Base-by-base conservation (phyloP, 805 yeast species). In the Yamadazyma tumulicola region DNA sequence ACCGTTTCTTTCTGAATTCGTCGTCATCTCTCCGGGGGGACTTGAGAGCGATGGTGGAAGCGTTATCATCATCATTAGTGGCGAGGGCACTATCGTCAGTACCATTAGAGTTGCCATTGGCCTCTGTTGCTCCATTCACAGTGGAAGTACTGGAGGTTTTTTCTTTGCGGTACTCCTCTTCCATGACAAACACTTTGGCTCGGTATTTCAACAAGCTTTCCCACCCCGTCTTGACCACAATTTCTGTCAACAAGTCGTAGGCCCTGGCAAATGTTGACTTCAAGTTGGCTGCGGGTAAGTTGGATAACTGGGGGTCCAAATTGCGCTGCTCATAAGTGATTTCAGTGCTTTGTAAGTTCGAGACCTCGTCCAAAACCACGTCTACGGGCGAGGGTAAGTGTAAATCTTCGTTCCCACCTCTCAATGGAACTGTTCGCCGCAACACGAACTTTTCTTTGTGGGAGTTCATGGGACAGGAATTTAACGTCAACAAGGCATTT, bases 381-480 rank as follows among this genome's bases (percentile, higher is more conserved):
- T 84, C 93, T 20, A 72, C 64, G 3, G 95, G 93, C 26, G 81
- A 64, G 0, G 95, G 94, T 26, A 85, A 64, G 57, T 85, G 94
- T 46, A 85, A 58, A 38, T 71, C 74, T 3, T 75, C 77, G 13
- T 66, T 52, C 12, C 68, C 67, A 11, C 60, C 58, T 17, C 60
- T 57, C 14, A 79, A 72, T 18, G 76, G 73, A 8, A 75, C 74
- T 4, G 80, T 70, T 48, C 93, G 65, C 51, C 73, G 76, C 47
- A 82, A 67, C 15, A 70, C 65, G 52, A 67, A 83, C 42, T 74
- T 74, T 47, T 84, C 93, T 51, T 77, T 80, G 49, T 79, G 77
- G 8, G 83, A 75, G 35, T 79, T 79, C 87, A 85, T 82, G 16
- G 94, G 94, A 50, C 89, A 82, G 11, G 91, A 79, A 49, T 85